A percentile compares a stretch with the other conserved stretches of the same genome.
Conservation (phyloP, 2,329 filamentous ascomycete genomes). For the Amauroascus verrucosus region DNA sequence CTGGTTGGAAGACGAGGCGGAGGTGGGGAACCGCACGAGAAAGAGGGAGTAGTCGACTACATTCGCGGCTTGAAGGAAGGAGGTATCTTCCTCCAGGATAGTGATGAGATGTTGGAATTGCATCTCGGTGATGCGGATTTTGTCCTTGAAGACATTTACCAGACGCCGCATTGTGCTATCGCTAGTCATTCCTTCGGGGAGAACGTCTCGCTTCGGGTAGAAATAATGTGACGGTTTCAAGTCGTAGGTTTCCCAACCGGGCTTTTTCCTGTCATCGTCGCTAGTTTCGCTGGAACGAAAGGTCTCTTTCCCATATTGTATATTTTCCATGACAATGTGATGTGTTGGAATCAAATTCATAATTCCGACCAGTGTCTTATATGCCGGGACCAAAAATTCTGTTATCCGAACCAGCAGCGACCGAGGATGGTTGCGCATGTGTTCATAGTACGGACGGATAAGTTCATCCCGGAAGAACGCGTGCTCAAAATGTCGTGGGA, state of each 20-base stretch:
- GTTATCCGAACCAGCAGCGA: slow-evolving; percentile 62
- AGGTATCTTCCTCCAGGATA: slow-evolving; percentile 52
- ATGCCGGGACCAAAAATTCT: slow-evolving; percentile 53
- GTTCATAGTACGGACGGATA: slow-evolving; percentile 52
- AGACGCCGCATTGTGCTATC: slow-evolving; percentile 56
- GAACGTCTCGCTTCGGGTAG: slow-evolving; percentile 62
- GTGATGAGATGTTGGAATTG: slow-evolving; percentile 48
- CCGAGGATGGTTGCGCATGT: slow-evolving; percentile 51
- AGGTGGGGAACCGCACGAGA: slow-evolving; percentile 48
- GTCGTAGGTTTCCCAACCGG: slow-evolving; percentile 65
- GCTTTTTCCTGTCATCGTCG: slow-evolving; percentile 13
- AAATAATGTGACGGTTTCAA: slow-evolving; percentile 67
- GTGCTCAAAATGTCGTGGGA: slow-evolving; percentile 60
- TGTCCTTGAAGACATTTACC: slow-evolving; percentile 58
- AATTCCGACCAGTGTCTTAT: slow-evolving; percentile 48
- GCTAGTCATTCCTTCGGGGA: slow-evolving; percentile 52
- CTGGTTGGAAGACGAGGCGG: slow-evolving; percentile 26
- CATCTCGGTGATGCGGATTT: slow-evolving; percentile 47
- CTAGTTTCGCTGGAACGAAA: too few relatives aligned
- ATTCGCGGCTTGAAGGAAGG: slow-evolving; percentile 51
- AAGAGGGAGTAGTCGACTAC: slow-evolving; percentile 69
- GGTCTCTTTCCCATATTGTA: slow-evolving; percentile 50
- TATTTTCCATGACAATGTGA: slow-evolving; percentile 70
- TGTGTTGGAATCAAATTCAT: slow-evolving; percentile 55
- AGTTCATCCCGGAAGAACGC: slow-evolving; percentile 59